Conservation (phyloP, 768 basidiomycete genomes). For the Hortiboletus campestris region DNA sequence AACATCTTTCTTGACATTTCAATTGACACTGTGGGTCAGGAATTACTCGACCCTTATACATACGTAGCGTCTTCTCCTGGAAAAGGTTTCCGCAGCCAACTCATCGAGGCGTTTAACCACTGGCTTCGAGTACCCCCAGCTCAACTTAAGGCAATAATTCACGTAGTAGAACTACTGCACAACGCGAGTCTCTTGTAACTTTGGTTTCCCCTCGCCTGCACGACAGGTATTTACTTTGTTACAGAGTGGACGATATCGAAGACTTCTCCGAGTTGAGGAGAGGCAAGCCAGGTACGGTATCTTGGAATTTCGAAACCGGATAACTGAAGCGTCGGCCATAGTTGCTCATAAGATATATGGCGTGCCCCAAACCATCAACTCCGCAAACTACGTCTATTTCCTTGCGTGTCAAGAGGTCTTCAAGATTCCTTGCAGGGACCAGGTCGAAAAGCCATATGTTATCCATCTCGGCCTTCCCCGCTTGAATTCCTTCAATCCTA, state of each 20-base stretch:
- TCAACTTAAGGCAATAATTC: slow-evolving; percentile 69
- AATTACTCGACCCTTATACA: slow-evolving; percentile 81
- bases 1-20: neutral
- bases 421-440: slow-evolving; percentile 19
- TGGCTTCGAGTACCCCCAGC: slow-evolving; percentile 86
- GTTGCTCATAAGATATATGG: slow-evolving; percentile 98
- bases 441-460: slow-evolving; percentile 19
- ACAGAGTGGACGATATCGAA: slow-evolving; percentile 93
- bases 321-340: slow-evolving; percentile 20
- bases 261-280: slow-evolving; percentile 84
- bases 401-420: slow-evolving; percentile 85
- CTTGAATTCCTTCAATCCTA: slow-evolving; percentile 12
- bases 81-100: slow-evolving; percentile 84
- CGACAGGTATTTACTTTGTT: neutral
- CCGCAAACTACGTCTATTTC: slow-evolving; percentile 96
- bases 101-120: slow-evolving; percentile 88
- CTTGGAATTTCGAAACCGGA: neutral
- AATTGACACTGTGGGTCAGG: slow-evolving; percentile 25
- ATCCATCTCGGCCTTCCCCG: slow-evolving; percentile 36
- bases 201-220: neutral
- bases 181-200: slow-evolving; percentile 87
- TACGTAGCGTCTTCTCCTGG: slow-evolving; percentile 84
- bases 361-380: slow-evolving; percentile 93
- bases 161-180: slow-evolving; percentile 88
- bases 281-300: slow-evolving; percentile 70